Percentiles rank a stretch among this genome's conserved stretches.
These are phyloP conservation scores for Apostasia shenzhenica DNA, from an alignment of 106 monocot species.

Conservation along the genomic window DNA sequence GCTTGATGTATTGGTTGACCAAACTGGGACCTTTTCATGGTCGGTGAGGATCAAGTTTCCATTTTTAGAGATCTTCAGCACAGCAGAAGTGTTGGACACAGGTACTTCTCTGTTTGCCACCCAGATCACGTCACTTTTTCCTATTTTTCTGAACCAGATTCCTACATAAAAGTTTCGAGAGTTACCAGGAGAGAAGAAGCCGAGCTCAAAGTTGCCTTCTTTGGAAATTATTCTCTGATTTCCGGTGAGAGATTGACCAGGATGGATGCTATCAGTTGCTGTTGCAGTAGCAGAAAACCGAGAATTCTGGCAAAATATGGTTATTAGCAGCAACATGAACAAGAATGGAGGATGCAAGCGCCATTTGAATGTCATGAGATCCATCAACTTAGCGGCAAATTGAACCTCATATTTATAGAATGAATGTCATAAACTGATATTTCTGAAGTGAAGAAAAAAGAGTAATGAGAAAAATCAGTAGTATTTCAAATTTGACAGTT, in stretches of 20 bases:
- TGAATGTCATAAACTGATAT: no score
- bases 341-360: no score
- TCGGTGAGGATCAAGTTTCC: slow-evolving; percentile 23
- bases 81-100: neutral
- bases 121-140: slow-evolving; percentile 18
- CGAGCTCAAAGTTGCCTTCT: slow-evolving; percentile 15
- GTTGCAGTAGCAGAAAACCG: no score
- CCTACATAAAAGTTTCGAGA: slow-evolving; percentile 7
- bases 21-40: slow-evolving; percentile 6
- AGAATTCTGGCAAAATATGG: no score
- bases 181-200: slow-evolving; percentile 26
- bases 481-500: no score
- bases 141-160: slow-evolving; percentile 30
- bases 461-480: no score
- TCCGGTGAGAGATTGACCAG: slow-evolving; percentile 5
- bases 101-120: slow-evolving; percentile 20
- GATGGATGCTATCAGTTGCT: slow-evolving; percentile 1
- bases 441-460: no score
- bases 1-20: slow-evolving; percentile 14
- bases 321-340: no score
- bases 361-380: no score
- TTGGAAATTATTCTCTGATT: slow-evolving; percentile 12
- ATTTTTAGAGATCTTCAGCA: slow-evolving; percentile 16
- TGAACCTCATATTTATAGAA: no score
- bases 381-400: no score